Conservation (phyloP, 2,329 filamentous ascomycete genomes). For the Bertia moriformis region DNA sequence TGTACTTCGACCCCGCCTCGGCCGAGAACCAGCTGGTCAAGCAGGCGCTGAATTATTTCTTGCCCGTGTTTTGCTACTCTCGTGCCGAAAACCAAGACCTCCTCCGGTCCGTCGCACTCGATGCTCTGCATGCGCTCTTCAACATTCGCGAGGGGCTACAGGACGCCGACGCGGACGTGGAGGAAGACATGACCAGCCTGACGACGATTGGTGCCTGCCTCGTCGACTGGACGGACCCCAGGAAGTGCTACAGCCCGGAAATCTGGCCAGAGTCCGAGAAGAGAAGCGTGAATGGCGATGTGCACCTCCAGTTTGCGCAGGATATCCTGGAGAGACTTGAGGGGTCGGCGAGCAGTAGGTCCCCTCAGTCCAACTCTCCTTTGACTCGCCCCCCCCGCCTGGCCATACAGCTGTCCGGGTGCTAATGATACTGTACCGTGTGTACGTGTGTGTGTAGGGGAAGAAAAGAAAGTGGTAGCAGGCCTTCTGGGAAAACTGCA, state of each 20-base stretch:
- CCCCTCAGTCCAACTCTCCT: slow-evolving; percentile 5
- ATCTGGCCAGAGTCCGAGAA: slow-evolving; percentile 38
- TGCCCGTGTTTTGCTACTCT: slow-evolving; percentile 87
- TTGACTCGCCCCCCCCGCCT: neutral
- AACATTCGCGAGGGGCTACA: slow-evolving; percentile 59
- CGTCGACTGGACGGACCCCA: slow-evolving; percentile 87
- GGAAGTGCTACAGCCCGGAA: slow-evolving; percentile 52
- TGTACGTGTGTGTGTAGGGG: slow-evolving; percentile 44
- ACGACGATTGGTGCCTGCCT: slow-evolving; percentile 67
- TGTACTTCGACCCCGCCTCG: slow-evolving; percentile 81
- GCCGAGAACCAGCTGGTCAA: slow-evolving; percentile 66
- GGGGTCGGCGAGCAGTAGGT: slow-evolving; percentile 51
- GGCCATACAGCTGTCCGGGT: neutral
- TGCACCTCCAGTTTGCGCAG: slow-evolving; percentile 66
- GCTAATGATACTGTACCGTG: slow-evolving; percentile 12
- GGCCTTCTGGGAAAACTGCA: slow-evolving; percentile 71
- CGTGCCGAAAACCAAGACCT: slow-evolving; percentile 67
- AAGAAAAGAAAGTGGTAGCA: slow-evolving; percentile 73
- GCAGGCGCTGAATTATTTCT: slow-evolving; percentile 81
- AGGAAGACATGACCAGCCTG: slow-evolving; percentile 67
- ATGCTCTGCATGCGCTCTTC: slow-evolving; percentile 61
- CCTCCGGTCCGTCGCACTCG: slow-evolving; percentile 62
- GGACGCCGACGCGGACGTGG: slow-evolving; percentile 64
- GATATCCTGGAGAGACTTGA: slow-evolving; percentile 65
- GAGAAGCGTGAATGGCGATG: slow-evolving; percentile 57